Evolutionary conservation across 129 eudicot genomes (phyloP), one percentile per base, ranked within the genome.

Genomic region (Erigeron canadensis): DNA sequence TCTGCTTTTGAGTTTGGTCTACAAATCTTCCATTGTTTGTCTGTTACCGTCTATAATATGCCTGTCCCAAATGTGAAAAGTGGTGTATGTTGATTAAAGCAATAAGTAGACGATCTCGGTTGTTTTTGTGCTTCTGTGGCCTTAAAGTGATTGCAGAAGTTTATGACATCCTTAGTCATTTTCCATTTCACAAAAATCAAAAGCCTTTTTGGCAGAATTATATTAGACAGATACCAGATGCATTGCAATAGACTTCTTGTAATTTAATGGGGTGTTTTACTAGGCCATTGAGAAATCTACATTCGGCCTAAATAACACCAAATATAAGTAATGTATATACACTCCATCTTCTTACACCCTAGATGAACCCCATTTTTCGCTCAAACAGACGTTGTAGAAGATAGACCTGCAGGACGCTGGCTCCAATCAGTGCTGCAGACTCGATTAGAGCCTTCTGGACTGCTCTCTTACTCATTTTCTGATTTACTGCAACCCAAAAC

Each of bases 361-460:
- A 45, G 86, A 74, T 7, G 81, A 67, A 28, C n/a, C 89, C 84
- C 4, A 84, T 85, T 81, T 86, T 86, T 47, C 81, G 74, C 65
- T 89, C 88, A 68, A 89, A 89, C 48, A 89, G 68, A 9, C 80
- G 86, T 65, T 71, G 85, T 17, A 86, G 84, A 51, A 89, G 87
- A 74, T 76, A 86, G 67, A 86, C 83, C 65, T 86, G 96, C 10
- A 89, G 83, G 23, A 84, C 69, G 63, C 96, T 89, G 18, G 77
- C 84, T 12, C 96, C 89, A 2, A 86, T 45, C 18, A 89, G 86
- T 54, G 89, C 89, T 13, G 86, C 76, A 22, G 92, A 86, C 65
- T 89, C 96, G 5, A 84, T 65, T 39, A 89, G 42, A 18, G 89
- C 92, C 83, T 89, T 89, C 75, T 89, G 81, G 65, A 86, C 75